Percentiles rank a stretch among this genome's conserved stretches.
These are phyloP conservation scores for Rosa multiflora DNA, from an alignment of 306 rosid species.

Conservation along the genomic window DNA sequence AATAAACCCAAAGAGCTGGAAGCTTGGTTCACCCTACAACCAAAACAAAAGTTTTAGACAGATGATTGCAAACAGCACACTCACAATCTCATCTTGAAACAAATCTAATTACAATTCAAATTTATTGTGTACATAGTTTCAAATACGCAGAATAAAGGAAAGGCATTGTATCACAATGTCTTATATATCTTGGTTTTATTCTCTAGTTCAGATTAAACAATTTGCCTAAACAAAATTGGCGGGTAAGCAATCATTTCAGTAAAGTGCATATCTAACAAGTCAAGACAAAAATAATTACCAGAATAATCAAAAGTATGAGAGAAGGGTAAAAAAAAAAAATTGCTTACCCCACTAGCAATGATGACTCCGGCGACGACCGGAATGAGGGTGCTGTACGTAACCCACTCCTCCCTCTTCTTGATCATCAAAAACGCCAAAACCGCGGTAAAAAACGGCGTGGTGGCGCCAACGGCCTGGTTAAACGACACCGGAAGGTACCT, in stretches of 20 bases:
- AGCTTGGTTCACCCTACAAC: slow-evolving; percentile 32
- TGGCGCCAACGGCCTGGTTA: slow-evolving; percentile 29
- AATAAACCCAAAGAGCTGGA: slow-evolving; percentile 28
- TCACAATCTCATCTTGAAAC: not conserved
- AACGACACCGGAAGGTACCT: slow-evolving; percentile 32
- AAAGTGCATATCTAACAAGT: not conserved
- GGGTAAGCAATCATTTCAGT: not conserved
- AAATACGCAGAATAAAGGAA: not conserved
- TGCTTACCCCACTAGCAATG: slow-evolving; percentile 31
- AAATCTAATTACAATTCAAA: not conserved
- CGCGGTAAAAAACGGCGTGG: slow-evolving; percentile 33
- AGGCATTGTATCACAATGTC: no score
- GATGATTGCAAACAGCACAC: not conserved
- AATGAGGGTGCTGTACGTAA: slow-evolving; percentile 19
- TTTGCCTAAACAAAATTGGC: not conserved
- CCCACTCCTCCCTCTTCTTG: slow-evolving; percentile 26
- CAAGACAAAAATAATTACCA: not conserved
- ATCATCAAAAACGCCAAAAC: slow-evolving; percentile 24
- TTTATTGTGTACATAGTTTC: not conserved
- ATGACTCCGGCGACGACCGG: slow-evolving; percentile 33
- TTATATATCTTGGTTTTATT: no score
- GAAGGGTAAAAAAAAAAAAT: not conserved
- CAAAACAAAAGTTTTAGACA: not conserved
- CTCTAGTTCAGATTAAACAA: not conserved
- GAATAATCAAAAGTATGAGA: not conserved